Evolutionary conservation across 2,329 filamentous ascomycete species (phyloP), one percentile per base, ranked within the genome.

Genomic region (Amauroascus niger): DNA sequence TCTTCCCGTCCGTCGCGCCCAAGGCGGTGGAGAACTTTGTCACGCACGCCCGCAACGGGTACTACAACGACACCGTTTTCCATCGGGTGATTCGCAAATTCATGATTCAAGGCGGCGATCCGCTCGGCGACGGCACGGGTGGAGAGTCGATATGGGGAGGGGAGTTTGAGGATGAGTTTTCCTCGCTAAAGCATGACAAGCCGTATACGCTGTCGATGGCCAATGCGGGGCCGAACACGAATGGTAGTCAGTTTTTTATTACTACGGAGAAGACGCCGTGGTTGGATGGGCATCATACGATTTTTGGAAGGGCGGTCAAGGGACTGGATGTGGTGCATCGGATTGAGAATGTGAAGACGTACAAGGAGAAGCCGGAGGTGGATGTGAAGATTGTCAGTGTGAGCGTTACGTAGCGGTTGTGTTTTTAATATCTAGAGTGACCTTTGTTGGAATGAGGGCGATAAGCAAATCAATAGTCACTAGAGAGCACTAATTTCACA

Each of bases 381-480:
- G 93, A 98, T 67, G 90, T 98, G 64, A 97, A 95, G 73, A 95
- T 98, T 61, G 81, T 98, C 55, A 96, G 87, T 67, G 95, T 98
- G 62, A 67, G 57, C 45, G 58, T 66, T 32, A 60, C 56, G 28
- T 65, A 50, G 32, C 7, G 6, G 20, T 6, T 13, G 13, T 1
- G 26, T 32, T 1, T 32, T 3, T 50, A 7, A 16, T 39, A 39
- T 16, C n/a, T 14, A 7, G 35, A 39, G n/a, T n/a, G n/a, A n/a
- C n/a, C n/a, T n/a, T n/a, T n/a, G n/a, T n/a, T n/a, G n/a, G n/a
- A n/a, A n/a, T n/a, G n/a, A n/a, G n/a, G n/a, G n/a, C n/a, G n/a
- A n/a, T n/a, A n/a, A n/a, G n/a, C n/a, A n/a, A n/a, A n/a, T n/a
- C n/a, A n/a, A n/a, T n/a, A n/a, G n/a, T n/a, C n/a, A n/a, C n/a